phyloP scores from a whole-genome alignment of 2,329 filamentous ascomycete species.

The Trichophyton equinum region DNA sequence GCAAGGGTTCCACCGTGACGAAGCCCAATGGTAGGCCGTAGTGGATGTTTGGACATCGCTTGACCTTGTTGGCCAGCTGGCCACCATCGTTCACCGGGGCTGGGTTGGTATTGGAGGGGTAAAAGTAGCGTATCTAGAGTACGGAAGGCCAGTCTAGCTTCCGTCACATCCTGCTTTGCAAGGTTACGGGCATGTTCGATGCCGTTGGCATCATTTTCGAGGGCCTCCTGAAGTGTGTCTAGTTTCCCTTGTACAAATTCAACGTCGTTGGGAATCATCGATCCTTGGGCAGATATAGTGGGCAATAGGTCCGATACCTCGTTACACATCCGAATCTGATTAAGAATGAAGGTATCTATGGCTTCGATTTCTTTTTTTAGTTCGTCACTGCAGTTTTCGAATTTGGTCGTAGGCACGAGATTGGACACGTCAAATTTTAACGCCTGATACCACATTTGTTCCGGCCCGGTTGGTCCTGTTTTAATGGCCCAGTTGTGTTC shows the following conservation, averaged over 20 bases:
- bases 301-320: constrained; percentile 61
- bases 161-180: constrained; percentile 53
- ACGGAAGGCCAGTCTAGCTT: constrained; percentile 59
- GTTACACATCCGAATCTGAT: constrained; percentile 61
- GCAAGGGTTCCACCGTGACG: constrained; percentile 30
- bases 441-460: constrained; percentile 46
- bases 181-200: constrained; percentile 46
- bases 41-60: constrained; percentile 24
- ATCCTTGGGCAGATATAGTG: constrained; percentile 49
- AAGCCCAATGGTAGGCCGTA: constrained; percentile 27
- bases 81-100: constrained; percentile 29
- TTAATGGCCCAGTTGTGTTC: constrained; percentile 21
- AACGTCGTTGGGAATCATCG: constrained; percentile 53
- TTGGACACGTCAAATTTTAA: constrained; percentile 65
- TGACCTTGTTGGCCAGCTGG: constrained; percentile 28
- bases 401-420: constrained; percentile 76
- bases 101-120: constrained; percentile 50
- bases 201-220: constrained; percentile 50
- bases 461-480: constrained; percentile 24
- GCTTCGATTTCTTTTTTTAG: constrained; percentile 65
- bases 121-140: constrained; percentile 63
- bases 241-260: constrained; percentile 50
- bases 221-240: constrained; percentile 49
- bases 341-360: constrained; percentile 68
- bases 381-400: constrained; percentile 74